phyloP scores from a whole-genome alignment of 306 rosid genomes.

The Corylus heterophylla region DNA sequence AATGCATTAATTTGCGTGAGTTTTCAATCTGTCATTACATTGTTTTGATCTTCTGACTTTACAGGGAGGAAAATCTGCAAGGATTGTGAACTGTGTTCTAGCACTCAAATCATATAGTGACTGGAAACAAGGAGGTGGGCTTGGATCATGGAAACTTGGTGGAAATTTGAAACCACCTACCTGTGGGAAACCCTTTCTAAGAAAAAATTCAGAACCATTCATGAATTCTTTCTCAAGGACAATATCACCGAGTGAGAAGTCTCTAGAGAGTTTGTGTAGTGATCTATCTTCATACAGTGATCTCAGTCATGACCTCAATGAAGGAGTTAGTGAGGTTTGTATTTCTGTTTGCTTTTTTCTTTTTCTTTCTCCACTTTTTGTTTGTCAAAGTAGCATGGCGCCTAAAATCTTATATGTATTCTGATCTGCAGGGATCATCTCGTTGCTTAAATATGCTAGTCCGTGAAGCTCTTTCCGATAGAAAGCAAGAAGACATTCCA shows the following conservation, averaged over 20 bases:
- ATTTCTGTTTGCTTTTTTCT: conserved; percentile 11
- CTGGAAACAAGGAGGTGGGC: conserved; percentile 66
- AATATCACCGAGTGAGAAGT: conserved; percentile 43
- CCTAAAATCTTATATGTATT: conserved; percentile 18
- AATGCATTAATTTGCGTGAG: conserved; percentile 4
- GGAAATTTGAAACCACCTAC: conserved; percentile 51
- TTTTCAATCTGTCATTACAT: conserved; percentile 11
- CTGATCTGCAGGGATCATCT: conserved; percentile 51
- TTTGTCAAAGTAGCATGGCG: conserved; percentile 9
- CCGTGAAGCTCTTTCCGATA: conserved; percentile 61
- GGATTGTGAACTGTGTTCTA: conserved; percentile 74
- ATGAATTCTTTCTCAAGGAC: conserved; percentile 45
- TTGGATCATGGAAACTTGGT: conserved; percentile 62
- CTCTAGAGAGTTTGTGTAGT: conserved; percentile 42
- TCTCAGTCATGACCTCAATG: conserved; percentile 38
- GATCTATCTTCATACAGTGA: conserved; percentile 45
- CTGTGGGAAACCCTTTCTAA: conserved; percentile 39
- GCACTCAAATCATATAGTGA: conserved; percentile 74
- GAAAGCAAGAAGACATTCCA: conserved; percentile 83
- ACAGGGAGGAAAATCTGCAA: conserved; percentile 87
- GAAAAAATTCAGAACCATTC: conserved; percentile 73
- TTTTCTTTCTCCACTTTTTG: neutral
- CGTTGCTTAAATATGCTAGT: conserved; percentile 56
- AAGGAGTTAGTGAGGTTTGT: conserved; percentile 55
- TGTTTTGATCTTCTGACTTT: conserved; percentile 4